Percentiles rank a stretch among this genome's conserved stretches.
These are phyloP conservation scores for Lasiodiplodia gonubiensis DNA, from an alignment of 2,329 filamentous ascomycete species.

Conservation along the genomic window DNA sequence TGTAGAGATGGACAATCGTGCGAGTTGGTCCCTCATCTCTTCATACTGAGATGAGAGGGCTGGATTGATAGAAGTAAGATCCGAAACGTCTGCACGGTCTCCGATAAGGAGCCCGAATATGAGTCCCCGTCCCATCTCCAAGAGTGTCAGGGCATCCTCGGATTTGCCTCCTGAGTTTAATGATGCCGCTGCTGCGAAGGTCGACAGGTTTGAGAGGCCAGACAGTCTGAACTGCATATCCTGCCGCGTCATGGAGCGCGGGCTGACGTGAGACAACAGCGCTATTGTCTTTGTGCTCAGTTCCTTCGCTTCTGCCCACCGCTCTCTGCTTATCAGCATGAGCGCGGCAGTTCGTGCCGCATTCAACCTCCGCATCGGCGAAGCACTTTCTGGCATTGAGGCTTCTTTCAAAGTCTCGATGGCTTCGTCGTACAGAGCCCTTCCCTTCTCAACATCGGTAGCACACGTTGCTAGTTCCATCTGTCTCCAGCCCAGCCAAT, in stretches of 20 bases:
- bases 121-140: background rate
- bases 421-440: background rate
- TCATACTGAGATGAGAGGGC: background rate
- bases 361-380: background rate
- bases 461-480: background rate
- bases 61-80: background rate
- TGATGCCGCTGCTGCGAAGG: background rate
- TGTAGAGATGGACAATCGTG: background rate
- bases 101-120: constrained; percentile 7
- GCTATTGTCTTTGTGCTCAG: background rate
- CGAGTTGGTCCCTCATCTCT: background rate
- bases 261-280: constrained; percentile 18
- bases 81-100: background rate
- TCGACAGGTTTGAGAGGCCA: constrained; percentile 24
- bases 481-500: constrained; percentile 8
- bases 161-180: background rate
- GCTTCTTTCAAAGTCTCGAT: background rate
- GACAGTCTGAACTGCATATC: constrained; percentile 25
- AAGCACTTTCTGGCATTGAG: background rate
- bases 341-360: background rate
- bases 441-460: background rate
- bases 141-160: constrained; percentile 3
- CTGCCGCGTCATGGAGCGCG: constrained; percentile 22
- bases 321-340: background rate
- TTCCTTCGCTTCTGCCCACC: constrained; percentile 1